These are phyloP conservation scores for Syzygium syzygioides DNA, from an alignment of 441 rosid species.

Conservation along the genomic window DNA sequence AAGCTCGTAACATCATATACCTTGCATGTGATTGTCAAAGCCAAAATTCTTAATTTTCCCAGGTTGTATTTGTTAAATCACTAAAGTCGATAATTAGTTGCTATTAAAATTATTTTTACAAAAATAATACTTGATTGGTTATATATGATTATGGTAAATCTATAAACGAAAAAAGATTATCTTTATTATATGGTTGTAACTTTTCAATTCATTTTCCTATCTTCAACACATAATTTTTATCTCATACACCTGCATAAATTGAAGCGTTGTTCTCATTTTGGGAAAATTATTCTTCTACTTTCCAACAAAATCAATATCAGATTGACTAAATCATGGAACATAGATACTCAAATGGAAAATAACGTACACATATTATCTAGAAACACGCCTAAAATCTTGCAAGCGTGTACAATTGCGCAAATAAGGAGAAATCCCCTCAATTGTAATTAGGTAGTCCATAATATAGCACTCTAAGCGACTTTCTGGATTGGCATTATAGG, in stretches of 20 bases:
- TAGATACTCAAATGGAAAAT: neutral
- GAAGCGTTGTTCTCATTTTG: neutral
- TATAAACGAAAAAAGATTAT: neutral
- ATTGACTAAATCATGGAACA: neutral
- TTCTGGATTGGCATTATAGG: neutral
- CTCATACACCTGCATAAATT: no score
- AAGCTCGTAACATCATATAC: no score
- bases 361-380: fast-evolving
- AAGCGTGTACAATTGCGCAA: neutral
- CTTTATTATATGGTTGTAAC: neutral
- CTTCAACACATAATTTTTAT: no score
- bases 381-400: neutral
- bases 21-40: no score
- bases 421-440: no score
- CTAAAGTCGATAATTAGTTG: neutral
- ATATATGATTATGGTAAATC: no score
- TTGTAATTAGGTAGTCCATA: no score
- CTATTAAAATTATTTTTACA: neutral
- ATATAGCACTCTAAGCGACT: no score
- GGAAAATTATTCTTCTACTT: neutral
- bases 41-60: no score
- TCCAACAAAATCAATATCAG: neutral
- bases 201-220: neutral
- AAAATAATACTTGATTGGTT: neutral
- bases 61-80: no score